Evolutionary conservation across 768 basidiomycete species (phyloP), one percentile per base, ranked within the genome.

Genomic region (Trametes meyenii): DNA sequence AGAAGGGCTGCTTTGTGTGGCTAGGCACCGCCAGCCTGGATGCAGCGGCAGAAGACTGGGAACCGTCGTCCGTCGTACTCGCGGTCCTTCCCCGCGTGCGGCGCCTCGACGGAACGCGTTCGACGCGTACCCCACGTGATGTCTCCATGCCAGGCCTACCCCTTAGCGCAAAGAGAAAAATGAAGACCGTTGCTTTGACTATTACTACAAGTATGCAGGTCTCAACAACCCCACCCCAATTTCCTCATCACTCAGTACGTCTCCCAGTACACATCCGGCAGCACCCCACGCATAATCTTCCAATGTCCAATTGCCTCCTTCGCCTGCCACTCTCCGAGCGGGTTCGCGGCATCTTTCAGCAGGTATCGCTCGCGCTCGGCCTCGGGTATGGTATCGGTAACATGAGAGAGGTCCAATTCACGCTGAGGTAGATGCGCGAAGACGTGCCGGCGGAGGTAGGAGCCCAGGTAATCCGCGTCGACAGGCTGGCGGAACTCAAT

Each of bases 211-310:
- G 45, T 21, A 24, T 46, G 45, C 45, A 17, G 21, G 17, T 33
- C 29, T 5, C 8, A 3, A 44, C n/a, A 44, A 21, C 7, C 7
- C 43, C 43, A 44, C 12, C n/a, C 21, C 24, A 19, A 16, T 33
- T 24, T 10, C 17, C 5, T 33, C 48, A 33, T 46, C 11, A 50
- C 14, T 61, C 58, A 94, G 72, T 87, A 93, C 6, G 86, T 88
- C 74, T 91, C 88, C 92, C 92, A 94, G 63, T 88, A 78, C 13
- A 82, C 66, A 61, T 89, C 83, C 0, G 88, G 84, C 64, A 94
- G 68, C n/a, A 91, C 82, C 35, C 85, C 75, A 58, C 90, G 83
- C 92, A 96, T 95, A 36, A 92, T 88, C 62, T 79, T 79, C 94
- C 94, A 97, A 67, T 94, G 92, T 44, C 85, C 81, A 46, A 85